Conservation (phyloP, 805 yeast genomes). For the Pachysolen tannophilus region DNA sequence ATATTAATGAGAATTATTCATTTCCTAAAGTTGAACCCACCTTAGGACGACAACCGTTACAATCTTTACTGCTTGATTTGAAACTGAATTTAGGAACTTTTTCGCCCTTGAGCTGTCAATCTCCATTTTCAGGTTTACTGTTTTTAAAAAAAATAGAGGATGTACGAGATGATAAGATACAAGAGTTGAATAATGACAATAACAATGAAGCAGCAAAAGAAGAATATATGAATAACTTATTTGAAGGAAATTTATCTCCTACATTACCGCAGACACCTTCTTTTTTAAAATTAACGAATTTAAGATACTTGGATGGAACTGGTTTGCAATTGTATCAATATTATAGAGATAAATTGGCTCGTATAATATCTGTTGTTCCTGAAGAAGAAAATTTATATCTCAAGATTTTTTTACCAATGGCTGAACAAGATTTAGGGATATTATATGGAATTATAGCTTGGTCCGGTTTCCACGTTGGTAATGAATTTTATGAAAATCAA, state of each 20-base stretch:
- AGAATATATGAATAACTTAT: no score
- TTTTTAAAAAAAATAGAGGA: no score
- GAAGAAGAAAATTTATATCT: conserved; percentile 41
- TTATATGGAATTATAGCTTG: conserved; percentile 45
- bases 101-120: no score
- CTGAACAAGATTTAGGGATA: conserved; percentile 42
- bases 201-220: no score
- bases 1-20: not conserved
- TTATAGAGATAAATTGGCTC: conserved; percentile 36
- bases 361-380: conserved; percentile 40
- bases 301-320: conserved; percentile 22
- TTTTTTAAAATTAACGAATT: conserved; percentile 16
- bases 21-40: no score
- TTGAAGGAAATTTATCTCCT: no score
- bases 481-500: conserved; percentile 32
- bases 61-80: no score
- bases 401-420: conserved; percentile 46
- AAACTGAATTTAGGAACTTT: no score
- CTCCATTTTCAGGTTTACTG: no score
- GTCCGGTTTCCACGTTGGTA: conserved; percentile 46
- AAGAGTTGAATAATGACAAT: no score
- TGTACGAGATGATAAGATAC: no score
- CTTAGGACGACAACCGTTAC: no score
- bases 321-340: conserved; percentile 37
- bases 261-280: conserved; percentile 23